Conservation (phyloP, 1,284 basidiomycete genomes). For the Paramarasmius palmivorus region DNA sequence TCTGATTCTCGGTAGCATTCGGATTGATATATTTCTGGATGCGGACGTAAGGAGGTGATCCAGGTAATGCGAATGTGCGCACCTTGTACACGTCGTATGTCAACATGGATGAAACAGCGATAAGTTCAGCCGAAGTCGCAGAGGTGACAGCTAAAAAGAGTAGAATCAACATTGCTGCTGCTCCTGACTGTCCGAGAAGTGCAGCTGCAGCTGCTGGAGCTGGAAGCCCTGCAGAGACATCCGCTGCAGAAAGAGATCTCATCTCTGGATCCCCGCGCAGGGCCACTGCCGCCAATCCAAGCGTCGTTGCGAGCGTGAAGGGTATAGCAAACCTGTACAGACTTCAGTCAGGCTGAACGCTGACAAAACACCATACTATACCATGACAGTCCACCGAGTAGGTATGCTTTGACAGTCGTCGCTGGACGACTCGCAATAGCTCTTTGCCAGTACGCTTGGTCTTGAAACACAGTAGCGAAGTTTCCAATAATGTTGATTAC, state of each 20-base stretch:
- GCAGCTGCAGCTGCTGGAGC: slow-evolving; percentile 81
- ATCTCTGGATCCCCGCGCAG: slow-evolving; percentile 74
- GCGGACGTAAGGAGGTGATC: neutral
- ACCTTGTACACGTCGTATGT: slow-evolving; percentile 85
- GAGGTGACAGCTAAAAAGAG: slow-evolving; percentile 86
- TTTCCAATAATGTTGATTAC: slow-evolving; percentile 86
- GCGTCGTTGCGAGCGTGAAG: slow-evolving; percentile 77
- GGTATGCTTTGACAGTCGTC: slow-evolving; percentile 85
- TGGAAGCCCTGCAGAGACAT: slow-evolving; percentile 84
- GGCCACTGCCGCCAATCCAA: slow-evolving; percentile 83
- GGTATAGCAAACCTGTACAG: slow-evolving; percentile 74
- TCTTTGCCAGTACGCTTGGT: slow-evolving; percentile 78
- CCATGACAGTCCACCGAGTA: slow-evolving; percentile 89
- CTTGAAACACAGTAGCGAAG: slow-evolving; percentile 38
- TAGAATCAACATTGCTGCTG: slow-evolving; percentile 67
- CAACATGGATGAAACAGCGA: slow-evolving; percentile 80
- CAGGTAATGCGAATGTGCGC: slow-evolving; percentile 5
- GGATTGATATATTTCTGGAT: slow-evolving; percentile 61
- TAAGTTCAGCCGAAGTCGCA: slow-evolving; percentile 86
- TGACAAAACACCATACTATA: slow-evolving; percentile 26
- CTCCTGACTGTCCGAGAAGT: slow-evolving; percentile 76
- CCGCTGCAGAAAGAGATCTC: slow-evolving; percentile 52
- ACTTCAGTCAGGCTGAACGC: neutral
- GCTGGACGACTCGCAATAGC: slow-evolving; percentile 85
- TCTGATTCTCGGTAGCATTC: slow-evolving; percentile 58